Percentiles rank a stretch among this genome's conserved stretches.
Conservation (phyloP, 108 stramenopile genomes). For the Schizochytrium sp. region DNA sequence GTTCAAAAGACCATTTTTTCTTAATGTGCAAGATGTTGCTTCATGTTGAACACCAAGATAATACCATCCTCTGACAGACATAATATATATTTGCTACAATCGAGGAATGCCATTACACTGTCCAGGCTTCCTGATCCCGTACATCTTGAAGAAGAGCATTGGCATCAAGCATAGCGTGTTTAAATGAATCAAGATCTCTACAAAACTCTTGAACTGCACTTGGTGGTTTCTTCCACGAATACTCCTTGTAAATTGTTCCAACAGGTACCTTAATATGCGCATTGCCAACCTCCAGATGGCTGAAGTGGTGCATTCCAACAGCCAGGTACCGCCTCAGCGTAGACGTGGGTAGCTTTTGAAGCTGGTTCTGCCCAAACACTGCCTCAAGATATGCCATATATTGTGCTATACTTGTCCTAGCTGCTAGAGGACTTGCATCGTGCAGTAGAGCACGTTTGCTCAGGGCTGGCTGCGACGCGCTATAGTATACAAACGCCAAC, state of each 20-base stretch:
- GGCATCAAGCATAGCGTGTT: too few relatives aligned
- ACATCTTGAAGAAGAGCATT: too few relatives aligned
- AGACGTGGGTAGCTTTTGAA: conserved; percentile 1
- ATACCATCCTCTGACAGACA: too few relatives aligned
- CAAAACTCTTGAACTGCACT: neutral
- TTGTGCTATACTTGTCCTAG: neutral
- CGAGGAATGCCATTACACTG: too few relatives aligned
- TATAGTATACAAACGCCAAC: neutral
- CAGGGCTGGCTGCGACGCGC: neutral
- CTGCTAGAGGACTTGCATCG: neutral
- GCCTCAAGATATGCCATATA: neutral
- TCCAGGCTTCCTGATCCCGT: too few relatives aligned
- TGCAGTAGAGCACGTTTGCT: neutral
- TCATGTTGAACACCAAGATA: too few relatives aligned
- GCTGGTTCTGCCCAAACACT: neutral
- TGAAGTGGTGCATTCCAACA: conserved; percentile 2
- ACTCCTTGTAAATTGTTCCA: neutral
- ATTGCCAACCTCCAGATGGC: neutral
- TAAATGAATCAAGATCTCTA: neutral
- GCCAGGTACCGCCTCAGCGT: neutral
- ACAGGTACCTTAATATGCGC: neutral
- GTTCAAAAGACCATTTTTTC: too few relatives aligned
- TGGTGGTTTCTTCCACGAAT: neutral
- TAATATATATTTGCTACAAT: too few relatives aligned
- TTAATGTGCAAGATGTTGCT: too few relatives aligned